Evolutionary conservation across 2,329 filamentous ascomycete genomes (phyloP).

Genomic region (Hypomyces perniciosus): DNA sequence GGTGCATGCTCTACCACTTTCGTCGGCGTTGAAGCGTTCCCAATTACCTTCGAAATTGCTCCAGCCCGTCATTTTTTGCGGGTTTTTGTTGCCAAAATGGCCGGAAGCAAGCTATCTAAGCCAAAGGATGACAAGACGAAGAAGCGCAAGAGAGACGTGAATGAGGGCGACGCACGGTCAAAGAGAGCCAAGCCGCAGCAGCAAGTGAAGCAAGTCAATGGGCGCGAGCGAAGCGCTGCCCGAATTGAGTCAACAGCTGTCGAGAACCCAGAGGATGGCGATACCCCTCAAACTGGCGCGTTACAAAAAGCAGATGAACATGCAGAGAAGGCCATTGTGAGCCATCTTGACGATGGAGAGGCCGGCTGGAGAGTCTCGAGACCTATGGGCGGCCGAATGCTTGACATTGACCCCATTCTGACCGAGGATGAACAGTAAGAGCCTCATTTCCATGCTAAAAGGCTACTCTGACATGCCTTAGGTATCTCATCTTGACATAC

Average conservation of each 20-base stretch:
- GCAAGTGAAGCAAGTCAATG: slow-evolving; percentile 18
- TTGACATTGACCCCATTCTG: slow-evolving; percentile 59
- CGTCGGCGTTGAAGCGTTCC: slow-evolving; percentile 13
- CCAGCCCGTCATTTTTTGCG: not conserved
- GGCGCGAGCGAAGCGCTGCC: slow-evolving; percentile 1
- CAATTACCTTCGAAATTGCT: slow-evolving; percentile 3
- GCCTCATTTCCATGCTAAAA: not conserved
- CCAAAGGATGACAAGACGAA: slow-evolving; percentile 33
- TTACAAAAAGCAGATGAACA: slow-evolving; percentile 11
- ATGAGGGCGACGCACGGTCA: slow-evolving; percentile 35
- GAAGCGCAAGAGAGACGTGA: slow-evolving; percentile 43
- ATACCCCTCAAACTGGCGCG: not conserved
- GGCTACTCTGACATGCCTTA: slow-evolving; percentile 27
- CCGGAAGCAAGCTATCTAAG: slow-evolving; percentile 27
- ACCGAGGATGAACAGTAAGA: slow-evolving; percentile 55
- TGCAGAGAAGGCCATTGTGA: slow-evolving; percentile 21
- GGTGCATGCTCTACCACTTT: slow-evolving; percentile 6
- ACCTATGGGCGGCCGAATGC: slow-evolving; percentile 59
- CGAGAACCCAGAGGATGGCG: not conserved
- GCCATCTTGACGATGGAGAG: slow-evolving; percentile 25
- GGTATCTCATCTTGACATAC: slow-evolving; percentile 70
- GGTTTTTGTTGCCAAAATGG: slow-evolving; percentile 24
- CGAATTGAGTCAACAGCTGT: not conserved
- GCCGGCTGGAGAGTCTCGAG: slow-evolving; percentile 55
- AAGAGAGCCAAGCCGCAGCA: slow-evolving; percentile 35